Evolutionary conservation across 176 grass and related monocot genomes (phyloP), one percentile per base, ranked within the genome.

Genomic region (Phragmites australis): DNA sequence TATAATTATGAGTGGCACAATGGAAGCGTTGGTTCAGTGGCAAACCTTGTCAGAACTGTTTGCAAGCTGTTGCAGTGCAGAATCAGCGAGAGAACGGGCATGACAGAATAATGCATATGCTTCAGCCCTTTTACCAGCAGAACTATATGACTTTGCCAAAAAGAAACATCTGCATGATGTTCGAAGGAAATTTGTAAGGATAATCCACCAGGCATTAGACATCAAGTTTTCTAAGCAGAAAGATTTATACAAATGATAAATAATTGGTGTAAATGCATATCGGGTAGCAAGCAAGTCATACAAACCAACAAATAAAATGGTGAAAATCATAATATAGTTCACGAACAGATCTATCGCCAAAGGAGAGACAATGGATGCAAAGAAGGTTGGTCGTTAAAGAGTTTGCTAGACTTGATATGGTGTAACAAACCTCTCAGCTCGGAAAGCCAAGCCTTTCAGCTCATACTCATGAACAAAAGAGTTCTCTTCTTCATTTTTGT

Each of bases 81-180:
- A 71, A 79, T 93, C 81, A 9, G 79, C 40, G 59, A 98, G 90
- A 76, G 86, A 87, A 31, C 19, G 84, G 55, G 92, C 96, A 89
- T 98, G 76, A 54, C 86, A 89, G 83, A 94, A 94, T 47, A 98
- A 83, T 57, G 87, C 84, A 84, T 95, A 98, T 68, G 92, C 90
- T 87, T 98, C 96, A 52, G 92, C 71, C 86, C 90, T 94, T 91
- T 98, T 98, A 50, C 92, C 81, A 65, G 88, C 90, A 81, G 92
- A 93, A 91, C 96, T 94, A 70, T 98, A 98, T 68, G 92, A 98
- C 78, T 93, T 94, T 12, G 92, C 96, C 83, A 98, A 88, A 88
- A 88, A 98, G 71, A 98, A 98, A 85, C 95, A 98, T 81, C 95
- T 98, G 62, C 64, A 83, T 16, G 52, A 81, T 81, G 57, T 42